Evolutionary conservation across 176 grass and related monocot species (phyloP).

Genomic region (Chrysopogon serrulatus): DNA sequence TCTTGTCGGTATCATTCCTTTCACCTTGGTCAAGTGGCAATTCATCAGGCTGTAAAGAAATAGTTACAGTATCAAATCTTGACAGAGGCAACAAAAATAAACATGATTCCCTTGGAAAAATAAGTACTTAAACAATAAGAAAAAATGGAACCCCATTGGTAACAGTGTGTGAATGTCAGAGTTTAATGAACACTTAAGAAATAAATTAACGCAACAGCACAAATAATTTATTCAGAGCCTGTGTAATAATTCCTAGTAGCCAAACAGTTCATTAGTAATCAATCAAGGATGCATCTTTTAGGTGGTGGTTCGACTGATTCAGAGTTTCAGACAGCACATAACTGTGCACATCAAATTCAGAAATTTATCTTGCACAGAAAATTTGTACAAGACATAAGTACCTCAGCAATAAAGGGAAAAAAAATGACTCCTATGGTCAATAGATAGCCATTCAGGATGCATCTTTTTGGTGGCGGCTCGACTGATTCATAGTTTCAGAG

Average conservation of each 20-base stretch:
- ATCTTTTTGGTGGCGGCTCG: background rate
- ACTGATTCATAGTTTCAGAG: background rate
- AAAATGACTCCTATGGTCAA: no score
- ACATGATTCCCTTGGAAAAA: background rate
- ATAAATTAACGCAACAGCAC: background rate
- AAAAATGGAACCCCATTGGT: background rate
- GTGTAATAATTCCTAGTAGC: background rate
- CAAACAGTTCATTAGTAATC: background rate
- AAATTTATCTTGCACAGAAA: background rate
- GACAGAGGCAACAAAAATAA: background rate
- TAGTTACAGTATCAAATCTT: background rate
- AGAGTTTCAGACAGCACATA: background rate
- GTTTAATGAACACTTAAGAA: background rate
- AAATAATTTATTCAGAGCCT: background rate
- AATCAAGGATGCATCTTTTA: background rate
- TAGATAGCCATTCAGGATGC: no score
- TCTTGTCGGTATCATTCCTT: constrained; percentile 37
- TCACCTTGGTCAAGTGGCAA: background rate
- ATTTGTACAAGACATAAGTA: background rate
- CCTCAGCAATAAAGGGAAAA: background rate
- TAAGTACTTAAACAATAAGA: background rate
- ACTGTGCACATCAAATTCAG: background rate
- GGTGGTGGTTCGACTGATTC: background rate
- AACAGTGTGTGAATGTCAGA: background rate
- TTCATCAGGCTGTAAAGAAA: constrained; percentile 29